Conservation (phyloP, 768 basidiomycete species). For the Auriscalpium microsporum region DNA sequence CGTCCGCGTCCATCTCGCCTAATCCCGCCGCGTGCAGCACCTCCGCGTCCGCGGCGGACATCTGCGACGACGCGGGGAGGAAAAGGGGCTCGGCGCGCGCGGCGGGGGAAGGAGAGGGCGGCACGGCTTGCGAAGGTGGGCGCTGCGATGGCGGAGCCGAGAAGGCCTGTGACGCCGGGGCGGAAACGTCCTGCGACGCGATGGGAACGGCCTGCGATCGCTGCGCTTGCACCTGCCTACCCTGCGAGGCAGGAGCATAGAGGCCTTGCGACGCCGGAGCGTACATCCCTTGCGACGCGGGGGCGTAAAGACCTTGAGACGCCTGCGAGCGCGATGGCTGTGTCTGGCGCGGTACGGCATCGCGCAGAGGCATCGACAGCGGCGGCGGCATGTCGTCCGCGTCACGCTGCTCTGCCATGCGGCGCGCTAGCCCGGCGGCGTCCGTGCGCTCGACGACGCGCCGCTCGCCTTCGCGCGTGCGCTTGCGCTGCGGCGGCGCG, state of each 20-base stretch:
- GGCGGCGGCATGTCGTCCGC: not conserved
- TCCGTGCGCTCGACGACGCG: conserved; percentile 14
- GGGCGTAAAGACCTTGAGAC: no score
- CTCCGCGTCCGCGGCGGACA: conserved; percentile 46
- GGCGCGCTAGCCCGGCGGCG: not conserved
- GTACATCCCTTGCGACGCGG: no score
- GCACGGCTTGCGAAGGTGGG: not conserved
- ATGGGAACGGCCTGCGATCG: no score
- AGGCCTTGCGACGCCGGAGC: no score
- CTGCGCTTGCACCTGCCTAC: no score
- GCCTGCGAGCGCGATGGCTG: no score
- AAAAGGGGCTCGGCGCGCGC: conserved; percentile 23
- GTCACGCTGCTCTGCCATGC: not conserved
- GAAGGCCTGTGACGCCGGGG: no score
- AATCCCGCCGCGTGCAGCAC: conserved; percentile 53
- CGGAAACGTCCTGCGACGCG: no score
- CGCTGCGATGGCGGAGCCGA: no score
- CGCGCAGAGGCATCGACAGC: not conserved
- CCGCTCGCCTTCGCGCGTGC: conserved; percentile 4
- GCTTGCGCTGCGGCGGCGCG: conserved; percentile 9
- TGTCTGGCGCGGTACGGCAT: no score
- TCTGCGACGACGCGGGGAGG: conserved; percentile 23
- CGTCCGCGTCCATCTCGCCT: conserved; percentile 56
- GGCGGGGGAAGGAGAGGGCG: not conserved
- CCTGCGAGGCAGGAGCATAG: no score